Base-by-base conservation (phyloP, 2,329 filamentous ascomycete genomes). In the Zymoseptoria ardabiliae region DNA sequence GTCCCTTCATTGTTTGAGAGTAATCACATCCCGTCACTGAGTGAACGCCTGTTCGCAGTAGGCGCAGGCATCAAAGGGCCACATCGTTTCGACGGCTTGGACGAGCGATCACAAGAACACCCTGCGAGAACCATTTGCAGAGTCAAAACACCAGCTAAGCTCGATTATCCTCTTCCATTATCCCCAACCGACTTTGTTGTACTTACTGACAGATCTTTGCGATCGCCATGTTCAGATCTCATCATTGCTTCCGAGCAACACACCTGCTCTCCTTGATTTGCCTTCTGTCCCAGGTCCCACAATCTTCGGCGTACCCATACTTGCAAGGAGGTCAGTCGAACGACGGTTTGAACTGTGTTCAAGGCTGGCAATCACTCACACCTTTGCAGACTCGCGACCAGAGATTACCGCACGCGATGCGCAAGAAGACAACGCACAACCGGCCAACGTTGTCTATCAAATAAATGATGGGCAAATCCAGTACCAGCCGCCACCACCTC, bases 251-350 rank as follows among this genome's bases (percentile, higher is more conserved):
- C 9, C 53, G 59, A 56, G 65, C 62, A 57, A 58, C 57, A 50
- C 58, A 61, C 58, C 51, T 67, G 23, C 63, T 71, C 53, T 62
- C 66, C 58, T 66, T 72, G 63, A 70, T 70, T 56, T 61, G 58
- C 45, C 22, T 53, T 28, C 55, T 65, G 53, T 52, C 59, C 58
- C 69, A 71, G 65, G 62, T 66, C 21, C 61, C 64, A 51, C 55
- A 58, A 28, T 66, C 62, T 53, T 65, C 58, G 21, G 68, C 67
- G 54, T 62, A 63, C 56, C 68, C 69, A 50, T 59, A 66, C 56
- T 56, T 59, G 50, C 57, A 54, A 19, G 63, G 63, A 62, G 19
- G 45, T 59, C 49, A 13, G 4, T 28, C 6, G 53, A 22, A 20
- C 20, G 49, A 23, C 10, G 25, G 9, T n/a, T n/a, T 30, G 53